Conservation (phyloP, 2,329 filamentous ascomycete species). For the Fusarium pilosicola region DNA sequence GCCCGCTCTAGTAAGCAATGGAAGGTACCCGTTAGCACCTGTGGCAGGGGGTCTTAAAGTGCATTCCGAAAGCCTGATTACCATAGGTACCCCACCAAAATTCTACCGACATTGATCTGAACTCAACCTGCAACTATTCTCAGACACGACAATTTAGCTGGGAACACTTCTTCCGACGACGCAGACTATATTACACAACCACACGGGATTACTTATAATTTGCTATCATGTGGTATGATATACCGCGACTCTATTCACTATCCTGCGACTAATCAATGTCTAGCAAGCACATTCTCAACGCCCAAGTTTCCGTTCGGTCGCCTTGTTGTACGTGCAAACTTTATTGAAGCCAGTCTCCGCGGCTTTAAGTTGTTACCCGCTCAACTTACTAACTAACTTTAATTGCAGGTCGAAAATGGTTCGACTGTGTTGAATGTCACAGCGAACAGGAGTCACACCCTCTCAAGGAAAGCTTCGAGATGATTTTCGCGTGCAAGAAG, state of each 20-base stretch:
- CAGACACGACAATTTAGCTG: not conserved
- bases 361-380: not conserved
- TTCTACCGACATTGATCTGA: conserved; percentile 12
- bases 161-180: not conserved
- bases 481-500: conserved; percentile 98
- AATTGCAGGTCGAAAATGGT: conserved; percentile 90
- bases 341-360: not conserved
- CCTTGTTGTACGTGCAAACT: conserved; percentile 79
- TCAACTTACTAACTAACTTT: not conserved
- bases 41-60: conserved; percentile 15
- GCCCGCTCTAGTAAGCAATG: not conserved
- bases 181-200: not conserved
- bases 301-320: conserved; percentile 94
- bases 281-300: conserved; percentile 98
- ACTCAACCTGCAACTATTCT: conserved; percentile 3
- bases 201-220: not conserved
- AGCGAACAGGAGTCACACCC: conserved; percentile 80
- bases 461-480: conserved; percentile 82
- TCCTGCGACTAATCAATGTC: conserved; percentile 10
- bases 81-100: conserved; percentile 33
- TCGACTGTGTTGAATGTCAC: conserved; percentile 97
- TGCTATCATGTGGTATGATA: conserved; percentile 52
- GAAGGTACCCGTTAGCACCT: not conserved
- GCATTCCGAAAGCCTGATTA: conserved; percentile 22
- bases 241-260: not conserved